Percentiles rank a stretch among this genome's conserved stretches.
Conservation (phyloP, 108 stramenopile species). For the Pseudonitzschia pungens region DNA sequence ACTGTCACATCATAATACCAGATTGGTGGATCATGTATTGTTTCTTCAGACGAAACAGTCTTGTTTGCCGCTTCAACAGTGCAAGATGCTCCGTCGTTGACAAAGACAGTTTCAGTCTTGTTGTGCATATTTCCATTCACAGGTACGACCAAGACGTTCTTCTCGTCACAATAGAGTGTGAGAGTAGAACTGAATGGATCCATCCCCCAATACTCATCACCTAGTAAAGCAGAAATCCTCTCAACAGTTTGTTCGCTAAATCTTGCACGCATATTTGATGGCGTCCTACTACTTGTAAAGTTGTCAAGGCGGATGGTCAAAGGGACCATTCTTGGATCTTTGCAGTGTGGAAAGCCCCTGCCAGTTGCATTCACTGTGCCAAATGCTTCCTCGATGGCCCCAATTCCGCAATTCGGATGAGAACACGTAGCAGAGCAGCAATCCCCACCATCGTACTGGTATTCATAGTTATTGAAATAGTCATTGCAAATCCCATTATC, state of each 20-base stretch:
- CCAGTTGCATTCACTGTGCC: neutral
- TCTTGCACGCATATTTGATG: neutral
- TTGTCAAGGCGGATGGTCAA: neutral
- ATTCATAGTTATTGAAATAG: neutral
- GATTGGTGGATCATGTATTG: neutral
- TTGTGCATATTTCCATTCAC: neutral
- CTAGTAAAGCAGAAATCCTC: neutral
- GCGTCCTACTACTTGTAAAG: neutral
- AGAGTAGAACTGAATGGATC: neutral
- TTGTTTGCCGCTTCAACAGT: neutral
- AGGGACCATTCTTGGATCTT: slow-evolving; percentile 7
- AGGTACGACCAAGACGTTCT: neutral
- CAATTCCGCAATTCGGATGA: slow-evolving; percentile 1
- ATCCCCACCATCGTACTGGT: slow-evolving; percentile 3
- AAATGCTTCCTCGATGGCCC: neutral
- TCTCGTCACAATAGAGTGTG: neutral
- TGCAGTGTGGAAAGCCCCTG: neutral
- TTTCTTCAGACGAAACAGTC: neutral
- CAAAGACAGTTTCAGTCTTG: neutral
- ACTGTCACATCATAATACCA: neutral
- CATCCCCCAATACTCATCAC: neutral
- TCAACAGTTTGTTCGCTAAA: neutral
- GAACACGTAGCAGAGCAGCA: slow-evolving; percentile 3
- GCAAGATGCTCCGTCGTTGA: neutral
- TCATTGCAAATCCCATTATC: slow-evolving; percentile 4